These are phyloP conservation scores for Scutellaria minor DNA, from an alignment of 257 asterid species.

Conservation along the genomic window DNA sequence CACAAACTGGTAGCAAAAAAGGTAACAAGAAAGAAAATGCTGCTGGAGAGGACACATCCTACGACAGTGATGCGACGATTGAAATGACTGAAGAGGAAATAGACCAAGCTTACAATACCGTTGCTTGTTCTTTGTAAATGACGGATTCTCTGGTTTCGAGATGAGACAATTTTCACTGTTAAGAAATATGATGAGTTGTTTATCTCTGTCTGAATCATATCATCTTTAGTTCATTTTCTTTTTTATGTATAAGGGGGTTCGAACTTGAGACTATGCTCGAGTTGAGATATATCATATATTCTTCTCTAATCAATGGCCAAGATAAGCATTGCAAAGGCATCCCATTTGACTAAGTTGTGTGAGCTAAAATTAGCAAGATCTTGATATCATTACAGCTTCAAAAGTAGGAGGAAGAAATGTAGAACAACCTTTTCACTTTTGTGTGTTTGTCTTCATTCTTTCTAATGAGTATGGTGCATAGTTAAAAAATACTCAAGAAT, in stretches of 20 bases:
- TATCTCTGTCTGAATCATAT: background rate
- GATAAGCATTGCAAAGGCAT: background rate
- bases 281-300: no score
- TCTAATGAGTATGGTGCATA: background rate
- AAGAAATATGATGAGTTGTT: background rate
- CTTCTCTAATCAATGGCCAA: no score
- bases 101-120: slow-evolving; percentile 60
- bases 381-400: slow-evolving; percentile 12
- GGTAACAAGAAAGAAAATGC: slow-evolving; percentile 26
- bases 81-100: slow-evolving; percentile 99
- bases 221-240: background rate
- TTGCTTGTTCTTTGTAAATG: slow-evolving; percentile 47
- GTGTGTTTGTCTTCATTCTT: background rate
- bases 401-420: slow-evolving; percentile 15
- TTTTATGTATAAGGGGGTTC: no score
- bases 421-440: background rate
- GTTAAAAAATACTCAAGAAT: slow-evolving; percentile 2
- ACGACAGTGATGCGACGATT: slow-evolving; percentile 81
- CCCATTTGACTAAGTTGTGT: background rate
- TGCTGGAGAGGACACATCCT: slow-evolving; percentile 38
- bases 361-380: background rate
- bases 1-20: slow-evolving; percentile 37
- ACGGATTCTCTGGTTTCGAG: background rate
- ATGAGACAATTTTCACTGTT: background rate
- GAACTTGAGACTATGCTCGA: no score